phyloP scores from a whole-genome alignment of 163 green algal species.

The Dunaliella salina region DNA sequence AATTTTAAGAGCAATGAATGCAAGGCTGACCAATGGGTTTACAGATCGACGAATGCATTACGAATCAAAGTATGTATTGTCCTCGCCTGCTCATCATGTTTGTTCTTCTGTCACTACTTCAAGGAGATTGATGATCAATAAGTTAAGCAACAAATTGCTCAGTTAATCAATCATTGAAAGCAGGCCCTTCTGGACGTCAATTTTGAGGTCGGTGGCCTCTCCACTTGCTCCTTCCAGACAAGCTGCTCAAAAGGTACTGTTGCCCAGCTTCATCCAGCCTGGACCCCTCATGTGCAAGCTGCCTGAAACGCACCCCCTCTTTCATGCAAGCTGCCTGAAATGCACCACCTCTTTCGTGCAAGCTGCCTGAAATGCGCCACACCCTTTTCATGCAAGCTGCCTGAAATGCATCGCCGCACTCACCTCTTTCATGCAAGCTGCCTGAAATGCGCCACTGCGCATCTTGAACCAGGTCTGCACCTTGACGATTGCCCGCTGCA shows the following conservation, averaged over 20 bases:
- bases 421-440: constrained; percentile 28
- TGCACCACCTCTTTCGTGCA: neutral
- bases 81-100: too few relatives aligned
- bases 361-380: neutral
- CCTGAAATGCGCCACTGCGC: constrained; percentile 26
- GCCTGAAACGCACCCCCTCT: too few relatives aligned
- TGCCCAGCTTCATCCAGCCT: neutral
- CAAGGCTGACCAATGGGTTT: too few relatives aligned
- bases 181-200: neutral
- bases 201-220: too few relatives aligned
- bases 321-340: constrained; percentile 25
- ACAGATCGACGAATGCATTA: too few relatives aligned
- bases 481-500: constrained; percentile 32
- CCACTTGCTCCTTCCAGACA: constrained; percentile 2
- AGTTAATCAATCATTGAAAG: neutral
- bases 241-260: too few relatives aligned
- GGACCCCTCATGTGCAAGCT: neutral
- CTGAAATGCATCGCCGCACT: too few relatives aligned
- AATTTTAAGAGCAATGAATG: too few relatives aligned
- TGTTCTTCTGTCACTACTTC: too few relatives aligned
- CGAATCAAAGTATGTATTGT: too few relatives aligned
- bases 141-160: neutral
- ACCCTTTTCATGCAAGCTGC: neutral
- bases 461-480: constrained; percentile 38
- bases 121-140: too few relatives aligned